Conservation (phyloP, 768 basidiomycete genomes). For the Pleurotus salmoneostramineus region DNA sequence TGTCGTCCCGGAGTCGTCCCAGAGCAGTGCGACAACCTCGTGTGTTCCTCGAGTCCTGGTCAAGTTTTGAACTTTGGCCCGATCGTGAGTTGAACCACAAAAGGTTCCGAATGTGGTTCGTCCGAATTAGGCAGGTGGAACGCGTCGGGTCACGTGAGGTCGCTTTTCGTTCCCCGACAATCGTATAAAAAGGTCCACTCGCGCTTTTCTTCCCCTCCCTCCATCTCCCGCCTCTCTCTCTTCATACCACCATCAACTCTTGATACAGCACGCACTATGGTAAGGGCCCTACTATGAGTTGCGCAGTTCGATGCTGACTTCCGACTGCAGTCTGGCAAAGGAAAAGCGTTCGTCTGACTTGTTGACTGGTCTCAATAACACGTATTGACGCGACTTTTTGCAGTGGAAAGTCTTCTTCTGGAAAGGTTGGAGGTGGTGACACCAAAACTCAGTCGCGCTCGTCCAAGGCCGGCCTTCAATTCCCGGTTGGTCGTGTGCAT, state of each 20-base stretch:
- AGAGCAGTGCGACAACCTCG: neutral
- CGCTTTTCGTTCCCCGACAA: neutral
- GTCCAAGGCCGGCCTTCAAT: slow-evolving; percentile 57
- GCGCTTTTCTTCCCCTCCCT: neutral
- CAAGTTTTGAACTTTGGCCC: no score
- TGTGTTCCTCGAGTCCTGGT: neutral
- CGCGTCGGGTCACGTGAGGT: no score
- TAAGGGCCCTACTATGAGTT: no score
- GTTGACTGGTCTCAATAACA: neutral
- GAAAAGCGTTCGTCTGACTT: slow-evolving; percentile 38
- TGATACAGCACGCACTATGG: no score
- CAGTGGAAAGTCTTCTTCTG: slow-evolving; percentile 17
- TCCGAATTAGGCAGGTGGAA: no score
- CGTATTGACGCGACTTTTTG: slow-evolving; percentile 8
- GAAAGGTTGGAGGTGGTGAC: slow-evolving; percentile 38
- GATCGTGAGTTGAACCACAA: no score
- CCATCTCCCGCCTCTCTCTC: neutral
- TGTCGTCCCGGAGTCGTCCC: neutral
- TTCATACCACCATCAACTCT: no score
- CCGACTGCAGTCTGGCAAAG: slow-evolving; percentile 46
- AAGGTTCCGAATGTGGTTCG: no score
- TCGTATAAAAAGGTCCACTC: neutral
- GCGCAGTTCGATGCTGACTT: no score
- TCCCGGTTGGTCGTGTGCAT: slow-evolving; percentile 84
- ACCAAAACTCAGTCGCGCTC: slow-evolving; percentile 68